Base-by-base conservation (phyloP, 495 filamentous ascomycete genomes). In the Hypoxylon lienhwacheense region DNA sequence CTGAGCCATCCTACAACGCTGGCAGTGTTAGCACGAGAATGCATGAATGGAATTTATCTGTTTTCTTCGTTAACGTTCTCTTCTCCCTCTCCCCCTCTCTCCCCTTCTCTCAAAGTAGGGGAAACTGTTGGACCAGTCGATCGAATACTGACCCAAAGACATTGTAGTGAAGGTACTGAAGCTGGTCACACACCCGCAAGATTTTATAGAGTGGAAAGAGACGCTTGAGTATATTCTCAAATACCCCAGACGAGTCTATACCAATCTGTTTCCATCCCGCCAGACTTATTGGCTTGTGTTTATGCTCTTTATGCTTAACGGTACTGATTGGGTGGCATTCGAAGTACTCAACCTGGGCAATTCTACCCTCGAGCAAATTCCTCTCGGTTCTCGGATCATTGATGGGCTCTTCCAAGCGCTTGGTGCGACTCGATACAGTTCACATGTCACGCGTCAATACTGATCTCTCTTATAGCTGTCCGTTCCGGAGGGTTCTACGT, bases 401-500 rank as follows among this genome's bases (percentile, higher is more conserved):
- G 88, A 89, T 53, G 91, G 89, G 0, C 72, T 95, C 0, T 95
- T 95, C 61, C 90, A 96, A 68, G 89, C 89, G 7, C 59, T 89
- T 5, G 72, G 73, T 73, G 66, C 41, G 65, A 12, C 7, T 12
- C 29, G 15, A 1, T 12, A 2, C 16, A 26, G n/a, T 29, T 19
- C 4, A 29, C 12, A 6, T 16, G 19, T 26, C 10, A 2, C 12
- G 2, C n/a, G 20, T 5, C 26, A 15, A 12, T 40, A 29, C 43
- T 59, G 15, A 66, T 35, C 19, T 29, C 20, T 26, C 14, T 29
- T 56, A 47, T 34, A 74, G 87, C 88, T 46, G 88, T 95, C 0
- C 86, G 90, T 6, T 81, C 81, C 14, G 90, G 88, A 11, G 91
- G 91, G 1, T 95, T 95, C 69, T 90, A 89, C 58, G 84, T 96